A percentile compares a stretch with the other conserved stretches of the same genome.
phyloP scores from a whole-genome alignment of 148 eudicot species.

The Salicornia ramosissima region DNA sequence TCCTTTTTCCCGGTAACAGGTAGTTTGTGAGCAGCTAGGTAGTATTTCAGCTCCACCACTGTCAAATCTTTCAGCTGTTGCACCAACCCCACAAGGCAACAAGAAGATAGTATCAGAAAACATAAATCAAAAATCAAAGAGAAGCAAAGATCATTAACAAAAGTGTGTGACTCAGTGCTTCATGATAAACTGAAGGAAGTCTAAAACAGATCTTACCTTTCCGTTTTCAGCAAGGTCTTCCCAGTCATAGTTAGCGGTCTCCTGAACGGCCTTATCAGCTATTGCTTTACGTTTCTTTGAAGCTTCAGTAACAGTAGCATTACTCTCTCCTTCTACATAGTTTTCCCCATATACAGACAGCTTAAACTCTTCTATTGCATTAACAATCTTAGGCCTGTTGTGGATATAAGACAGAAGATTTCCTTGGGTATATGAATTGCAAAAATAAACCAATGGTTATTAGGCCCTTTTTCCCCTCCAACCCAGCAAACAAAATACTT shows the following conservation, averaged over 20 bases:
- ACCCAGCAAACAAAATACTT: no score
- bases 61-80: slow-evolving; percentile 79
- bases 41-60: slow-evolving; percentile 62
- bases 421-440: background rate
- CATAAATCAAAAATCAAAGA: background rate
- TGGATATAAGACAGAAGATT: background rate
- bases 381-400: slow-evolving; percentile 71
- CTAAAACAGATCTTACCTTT: slow-evolving; percentile 40
- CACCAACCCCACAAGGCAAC: background rate
- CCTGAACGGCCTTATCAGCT: slow-evolving; percentile 57
- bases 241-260: slow-evolving; percentile 70
- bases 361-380: slow-evolving; percentile 84
- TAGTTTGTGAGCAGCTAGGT: slow-evolving; percentile 60
- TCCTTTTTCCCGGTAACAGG: slow-evolving; percentile 79
- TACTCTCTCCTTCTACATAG: slow-evolving; percentile 38
- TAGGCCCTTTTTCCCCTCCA: background rate
- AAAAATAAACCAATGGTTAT: background rate
- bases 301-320: slow-evolving; percentile 35
- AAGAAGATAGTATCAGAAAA: background rate
- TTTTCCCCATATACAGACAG: slow-evolving; percentile 66
- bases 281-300: slow-evolving; percentile 71
- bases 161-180: background rate
- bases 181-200: slow-evolving; percentile 2
- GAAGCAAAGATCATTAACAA: background rate
- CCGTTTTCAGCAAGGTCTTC: slow-evolving; percentile 81